Evolutionary conservation across 2,329 filamentous ascomycete genomes (phyloP).

Genomic region (Exophiala sp.): DNA sequence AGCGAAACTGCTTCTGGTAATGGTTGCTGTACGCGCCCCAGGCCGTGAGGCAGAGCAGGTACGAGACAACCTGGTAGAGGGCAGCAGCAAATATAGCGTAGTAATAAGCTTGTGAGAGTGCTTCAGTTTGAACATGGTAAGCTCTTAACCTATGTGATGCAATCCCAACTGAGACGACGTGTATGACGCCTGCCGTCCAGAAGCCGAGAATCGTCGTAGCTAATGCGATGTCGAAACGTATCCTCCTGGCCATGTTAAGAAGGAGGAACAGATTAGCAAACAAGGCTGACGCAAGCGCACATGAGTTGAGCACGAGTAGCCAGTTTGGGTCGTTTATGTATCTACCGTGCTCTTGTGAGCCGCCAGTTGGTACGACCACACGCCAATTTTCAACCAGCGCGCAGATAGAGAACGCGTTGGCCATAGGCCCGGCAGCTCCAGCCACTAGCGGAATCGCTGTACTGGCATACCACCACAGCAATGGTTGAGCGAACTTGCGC

Average conservation of each 20-base stretch:
- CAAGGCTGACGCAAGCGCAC: slow-evolving; percentile 53
- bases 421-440: slow-evolving; percentile 53
- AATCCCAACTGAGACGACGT: slow-evolving; percentile 50
- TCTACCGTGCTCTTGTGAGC: slow-evolving; percentile 41
- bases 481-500: no score
- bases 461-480: no score
- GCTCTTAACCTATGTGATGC: slow-evolving; percentile 36
- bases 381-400: slow-evolving; percentile 56
- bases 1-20: slow-evolving; percentile 52
- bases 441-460: slow-evolving; percentile 56
- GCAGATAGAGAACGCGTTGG: slow-evolving; percentile 53
- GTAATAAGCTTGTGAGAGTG: slow-evolving; percentile 56
- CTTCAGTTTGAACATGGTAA: slow-evolving; percentile 40
- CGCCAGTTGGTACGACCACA: slow-evolving; percentile 45
- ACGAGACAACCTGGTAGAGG: slow-evolving; percentile 54
- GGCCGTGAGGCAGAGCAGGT: slow-evolving; percentile 53
- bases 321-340: slow-evolving; percentile 52
- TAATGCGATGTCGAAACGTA: slow-evolving; percentile 54
- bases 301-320: slow-evolving; percentile 52
- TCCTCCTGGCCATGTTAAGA: slow-evolving; percentile 56
- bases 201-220: slow-evolving; percentile 33
- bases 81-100: slow-evolving; percentile 57
- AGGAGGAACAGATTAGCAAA: slow-evolving; percentile 53
- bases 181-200: not conserved
- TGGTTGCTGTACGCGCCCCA: slow-evolving; percentile 52